phyloP scores from a whole-genome alignment of 352 stramenopile species.

The Globisporangium lucens region DNA sequence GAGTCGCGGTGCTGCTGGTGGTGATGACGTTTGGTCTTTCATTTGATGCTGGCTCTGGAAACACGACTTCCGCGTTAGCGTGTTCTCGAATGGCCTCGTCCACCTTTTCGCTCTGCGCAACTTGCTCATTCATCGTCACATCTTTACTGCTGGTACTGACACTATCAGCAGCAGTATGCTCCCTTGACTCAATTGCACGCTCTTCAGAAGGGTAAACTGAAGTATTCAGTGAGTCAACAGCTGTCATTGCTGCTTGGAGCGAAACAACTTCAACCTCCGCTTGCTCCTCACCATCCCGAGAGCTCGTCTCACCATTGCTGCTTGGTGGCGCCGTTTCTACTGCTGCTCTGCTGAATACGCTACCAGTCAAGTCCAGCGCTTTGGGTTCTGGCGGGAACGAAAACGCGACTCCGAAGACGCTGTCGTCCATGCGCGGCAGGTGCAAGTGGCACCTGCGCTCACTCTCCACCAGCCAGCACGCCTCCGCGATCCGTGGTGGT shows the following conservation, averaged over 20 bases:
- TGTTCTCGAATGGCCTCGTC: background rate
- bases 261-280: background rate
- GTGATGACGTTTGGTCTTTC: background rate
- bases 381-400: constrained; percentile 20
- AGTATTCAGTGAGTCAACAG: background rate
- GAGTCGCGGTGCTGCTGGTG: background rate
- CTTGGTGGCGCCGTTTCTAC: background rate
- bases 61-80: background rate
- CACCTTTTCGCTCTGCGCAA: background rate
- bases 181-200: background rate
- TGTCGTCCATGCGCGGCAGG: constrained; percentile 40
- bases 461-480: constrained; percentile 22
- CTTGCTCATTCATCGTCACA: background rate
- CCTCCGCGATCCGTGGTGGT: background rate
- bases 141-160: background rate
- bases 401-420: constrained; percentile 34
- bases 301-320: background rate
- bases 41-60: background rate
- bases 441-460: constrained; percentile 26
- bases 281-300: background rate
- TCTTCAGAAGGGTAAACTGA: constrained; percentile 18
- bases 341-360: too few species aligned
- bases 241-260: constrained; percentile 10
- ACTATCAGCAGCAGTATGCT: background rate
- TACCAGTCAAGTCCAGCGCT: background rate